phyloP scores from a whole-genome alignment of 2,329 filamentous ascomycete species.

The Teratosphaeria destructans region DNA sequence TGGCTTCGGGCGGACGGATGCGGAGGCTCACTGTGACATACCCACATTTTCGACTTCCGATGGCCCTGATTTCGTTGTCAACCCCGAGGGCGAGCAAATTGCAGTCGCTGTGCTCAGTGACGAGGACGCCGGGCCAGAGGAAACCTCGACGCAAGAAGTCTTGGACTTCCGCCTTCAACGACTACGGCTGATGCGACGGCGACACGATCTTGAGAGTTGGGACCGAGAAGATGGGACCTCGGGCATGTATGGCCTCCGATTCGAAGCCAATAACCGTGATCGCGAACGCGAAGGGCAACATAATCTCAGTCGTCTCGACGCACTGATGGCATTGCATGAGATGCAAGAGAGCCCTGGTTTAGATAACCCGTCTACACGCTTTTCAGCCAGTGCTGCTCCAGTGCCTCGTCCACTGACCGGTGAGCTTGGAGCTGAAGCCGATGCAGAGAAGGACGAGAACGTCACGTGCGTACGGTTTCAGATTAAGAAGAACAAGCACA shows the following conservation, averaged over 20 bases:
- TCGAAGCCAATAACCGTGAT: constrained; percentile 5
- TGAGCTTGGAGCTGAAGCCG: constrained; percentile 1
- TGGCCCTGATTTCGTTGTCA: constrained; percentile 5
- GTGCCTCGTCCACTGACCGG: neutral
- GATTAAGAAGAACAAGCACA: constrained; percentile 71
- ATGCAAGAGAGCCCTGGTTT: constrained; percentile 12
- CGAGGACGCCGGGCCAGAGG: constrained; percentile 22
- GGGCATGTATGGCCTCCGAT: constrained; percentile 5
- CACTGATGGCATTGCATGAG: constrained; percentile 18
- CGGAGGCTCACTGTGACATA: constrained; percentile 19
- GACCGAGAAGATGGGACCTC: constrained; percentile 13
- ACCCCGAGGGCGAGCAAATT: constrained; percentile 8
- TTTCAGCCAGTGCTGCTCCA: neutral
- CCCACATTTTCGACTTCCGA: constrained; percentile 8
- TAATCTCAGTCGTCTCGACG: constrained; percentile 14
- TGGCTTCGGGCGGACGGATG: constrained; percentile 11
- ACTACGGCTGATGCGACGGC: constrained; percentile 16
- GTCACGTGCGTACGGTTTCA: constrained; percentile 62
- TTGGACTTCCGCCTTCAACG: constrained; percentile 23
- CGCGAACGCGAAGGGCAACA: constrained; percentile 8
- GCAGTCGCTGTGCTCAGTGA: constrained; percentile 20
- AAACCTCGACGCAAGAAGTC: constrained; percentile 22
- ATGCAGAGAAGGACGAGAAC: constrained; percentile 16
- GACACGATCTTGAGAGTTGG: constrained; percentile 16
- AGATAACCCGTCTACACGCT: constrained; percentile 1